Percentiles rank a stretch among this genome's conserved stretches.
Evolutionary conservation across 805 yeast genomes (phyloP).

Genomic region (Candida cerambycidarum): DNA sequence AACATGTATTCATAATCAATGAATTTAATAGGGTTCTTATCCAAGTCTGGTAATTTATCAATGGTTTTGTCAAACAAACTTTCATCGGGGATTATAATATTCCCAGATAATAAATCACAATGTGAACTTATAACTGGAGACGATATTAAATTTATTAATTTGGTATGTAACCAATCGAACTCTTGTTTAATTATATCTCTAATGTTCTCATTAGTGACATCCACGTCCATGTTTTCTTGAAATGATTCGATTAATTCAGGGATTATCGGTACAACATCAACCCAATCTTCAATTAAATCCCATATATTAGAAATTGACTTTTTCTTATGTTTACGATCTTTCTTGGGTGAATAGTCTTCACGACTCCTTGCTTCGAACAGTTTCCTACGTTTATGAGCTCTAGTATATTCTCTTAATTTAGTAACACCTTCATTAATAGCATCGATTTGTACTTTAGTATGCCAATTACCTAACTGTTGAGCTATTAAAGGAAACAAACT

Average conservation of each 20-base stretch:
- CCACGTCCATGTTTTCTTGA: slow-evolving; percentile 27
- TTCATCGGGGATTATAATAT: slow-evolving; percentile 58
- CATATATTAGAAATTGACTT: slow-evolving; percentile 49
- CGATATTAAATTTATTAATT: slow-evolving; percentile 29
- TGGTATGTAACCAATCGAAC: slow-evolving; percentile 52
- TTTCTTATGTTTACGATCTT: slow-evolving; percentile 20
- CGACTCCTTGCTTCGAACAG: slow-evolving; percentile 8
- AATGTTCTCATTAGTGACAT: slow-evolving; percentile 23
- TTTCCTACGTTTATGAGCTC: slow-evolving; percentile 11
- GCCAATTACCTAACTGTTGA: slow-evolving; percentile 71
- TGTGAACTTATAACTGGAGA: slow-evolving; percentile 66
- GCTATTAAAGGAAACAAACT: slow-evolving; percentile 59
- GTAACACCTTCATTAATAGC: slow-evolving; percentile 49
- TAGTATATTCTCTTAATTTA: slow-evolving; percentile 31
- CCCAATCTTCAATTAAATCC: slow-evolving; percentile 64
- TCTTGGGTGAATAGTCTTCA: slow-evolving; percentile 3
- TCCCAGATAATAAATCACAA: slow-evolving; percentile 74
- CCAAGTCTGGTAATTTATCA: slow-evolving; percentile 18
- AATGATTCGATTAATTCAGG: slow-evolving; percentile 39
- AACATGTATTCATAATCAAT: slow-evolving; percentile 74
- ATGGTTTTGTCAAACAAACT: slow-evolving; percentile 7
- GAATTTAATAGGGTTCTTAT: slow-evolving; percentile 49
- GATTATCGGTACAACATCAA: slow-evolving; percentile 55
- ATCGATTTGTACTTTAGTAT: slow-evolving; percentile 45
- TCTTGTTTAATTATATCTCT: slow-evolving; percentile 48